phyloP scores from a whole-genome alignment of 768 basidiomycete species.

The Tylopilus rubrobrunneus region DNA sequence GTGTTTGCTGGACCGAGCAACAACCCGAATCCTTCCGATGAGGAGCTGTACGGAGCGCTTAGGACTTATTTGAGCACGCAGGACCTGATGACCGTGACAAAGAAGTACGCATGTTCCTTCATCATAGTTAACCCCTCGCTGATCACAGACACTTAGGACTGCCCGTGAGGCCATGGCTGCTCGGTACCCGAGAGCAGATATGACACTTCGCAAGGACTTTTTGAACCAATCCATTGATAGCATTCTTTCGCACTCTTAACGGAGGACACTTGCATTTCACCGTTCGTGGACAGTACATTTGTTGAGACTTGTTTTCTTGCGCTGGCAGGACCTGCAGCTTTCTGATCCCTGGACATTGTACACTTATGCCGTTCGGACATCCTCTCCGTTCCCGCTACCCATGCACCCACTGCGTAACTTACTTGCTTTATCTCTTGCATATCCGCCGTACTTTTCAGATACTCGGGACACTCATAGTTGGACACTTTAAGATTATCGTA shows the following conservation, averaged over 20 bases:
- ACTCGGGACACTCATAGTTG: constrained; percentile 11
- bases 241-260: constrained; percentile 54
- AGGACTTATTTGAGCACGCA: constrained; percentile 58
- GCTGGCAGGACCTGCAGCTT: constrained; percentile 6
- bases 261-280: constrained; percentile 4
- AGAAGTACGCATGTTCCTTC: constrained; percentile 43
- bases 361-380: constrained; percentile 8
- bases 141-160: constrained; percentile 36
- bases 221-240: constrained; percentile 65
- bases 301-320: background rate
- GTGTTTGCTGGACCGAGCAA: constrained; percentile 47
- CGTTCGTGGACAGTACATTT: constrained; percentile 4
- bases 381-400: background rate
- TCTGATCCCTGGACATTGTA: background rate
- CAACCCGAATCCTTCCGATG: constrained; percentile 55
- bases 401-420: background rate
- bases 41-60: constrained; percentile 54
- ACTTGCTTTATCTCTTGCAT: background rate
- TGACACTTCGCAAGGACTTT: constrained; percentile 53
- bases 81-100: constrained; percentile 70
- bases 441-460: constrained; percentile 1
- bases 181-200: constrained; percentile 65
- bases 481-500: constrained; percentile 5
- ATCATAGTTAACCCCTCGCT: background rate
- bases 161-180: constrained; percentile 59